These are phyloP conservation scores for Histomonas meleagridis DNA, from an alignment of 208 protist genomes.

Conservation along the genomic window DNA sequence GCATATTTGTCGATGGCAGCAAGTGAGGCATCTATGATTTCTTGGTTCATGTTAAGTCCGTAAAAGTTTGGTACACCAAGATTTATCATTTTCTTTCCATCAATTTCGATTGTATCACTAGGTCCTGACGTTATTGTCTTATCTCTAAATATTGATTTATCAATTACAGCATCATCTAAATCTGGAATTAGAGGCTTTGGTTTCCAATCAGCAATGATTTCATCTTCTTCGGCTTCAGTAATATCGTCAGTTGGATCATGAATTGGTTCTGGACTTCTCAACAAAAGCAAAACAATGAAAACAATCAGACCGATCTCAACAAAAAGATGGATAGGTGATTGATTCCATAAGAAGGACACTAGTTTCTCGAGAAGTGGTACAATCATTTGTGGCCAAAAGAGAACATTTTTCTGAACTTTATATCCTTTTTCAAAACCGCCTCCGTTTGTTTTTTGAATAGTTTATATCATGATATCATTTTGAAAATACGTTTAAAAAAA, in stretches of 20 bases:
- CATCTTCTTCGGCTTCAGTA: background rate
- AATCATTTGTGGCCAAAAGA: too few species aligned
- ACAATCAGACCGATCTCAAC: background rate
- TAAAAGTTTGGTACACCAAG: slow-evolving; percentile 18
- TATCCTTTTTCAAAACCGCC: too few species aligned
- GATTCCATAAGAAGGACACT: background rate
- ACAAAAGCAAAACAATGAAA: background rate
- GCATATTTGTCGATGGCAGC: slow-evolving; percentile 7
- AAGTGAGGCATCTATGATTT: background rate
- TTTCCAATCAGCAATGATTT: slow-evolving; percentile 4
- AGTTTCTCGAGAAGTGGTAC: background rate
- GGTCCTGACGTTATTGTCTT: background rate
- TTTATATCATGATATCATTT: too few species aligned
- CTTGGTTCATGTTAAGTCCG: background rate
- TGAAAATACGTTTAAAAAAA: too few species aligned
- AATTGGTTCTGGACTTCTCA: background rate
- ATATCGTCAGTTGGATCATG: background rate
- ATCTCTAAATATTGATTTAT: background rate
- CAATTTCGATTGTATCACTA: background rate
- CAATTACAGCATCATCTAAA: background rate
- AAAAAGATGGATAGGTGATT: background rate
- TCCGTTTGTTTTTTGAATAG: too few species aligned
- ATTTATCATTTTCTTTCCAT: background rate
- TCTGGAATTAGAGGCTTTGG: slow-evolving; percentile 27
- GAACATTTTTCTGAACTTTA: too few species aligned